phyloP scores from a whole-genome alignment of 495 filamentous ascomycete genomes.

The Recurvomyces mirabilis region DNA sequence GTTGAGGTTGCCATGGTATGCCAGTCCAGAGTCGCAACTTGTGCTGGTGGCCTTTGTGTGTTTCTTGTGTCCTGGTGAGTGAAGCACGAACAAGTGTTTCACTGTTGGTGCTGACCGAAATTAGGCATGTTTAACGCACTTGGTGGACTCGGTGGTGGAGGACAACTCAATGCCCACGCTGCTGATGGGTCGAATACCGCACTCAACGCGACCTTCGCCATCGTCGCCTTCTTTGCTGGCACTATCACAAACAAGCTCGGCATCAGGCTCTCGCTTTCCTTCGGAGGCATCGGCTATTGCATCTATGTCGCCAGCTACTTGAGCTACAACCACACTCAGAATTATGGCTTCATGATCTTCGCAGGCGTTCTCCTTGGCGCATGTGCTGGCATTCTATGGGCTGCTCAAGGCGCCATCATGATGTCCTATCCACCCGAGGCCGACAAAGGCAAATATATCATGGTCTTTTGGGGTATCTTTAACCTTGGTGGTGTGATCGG shows the following conservation, averaged over 20 bases:
- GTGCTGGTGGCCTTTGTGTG: conserved; percentile 24
- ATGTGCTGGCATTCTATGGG: conserved; percentile 83
- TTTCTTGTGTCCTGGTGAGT: conserved; percentile 24
- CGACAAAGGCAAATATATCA: conserved; percentile 79
- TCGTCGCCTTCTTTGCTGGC: conserved; percentile 80
- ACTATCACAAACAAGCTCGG: conserved; percentile 66
- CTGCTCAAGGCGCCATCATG: conserved; percentile 89
- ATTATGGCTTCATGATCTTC: conserved; percentile 44
- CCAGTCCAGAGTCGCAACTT: conserved; percentile 20
- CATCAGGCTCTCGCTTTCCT: conserved; percentile 55
- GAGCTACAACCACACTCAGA: conserved; percentile 68
- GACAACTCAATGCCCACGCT: conserved; percentile 48
- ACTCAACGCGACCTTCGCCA: conserved; percentile 71
- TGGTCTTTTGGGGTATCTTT: conserved; percentile 91
- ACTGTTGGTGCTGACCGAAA: background rate
- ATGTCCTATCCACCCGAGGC: conserved; percentile 80
- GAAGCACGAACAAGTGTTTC: background rate
- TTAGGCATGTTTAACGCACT: conserved; percentile 56
- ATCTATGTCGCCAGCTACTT: conserved; percentile 72
- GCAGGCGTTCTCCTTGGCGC: conserved; percentile 50
- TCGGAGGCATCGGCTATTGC: conserved; percentile 80
- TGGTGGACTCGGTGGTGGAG: conserved; percentile 53
- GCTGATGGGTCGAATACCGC: conserved; percentile 61
- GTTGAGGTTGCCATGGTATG: conserved; percentile 18
- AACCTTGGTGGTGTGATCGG: conserved; percentile 89